These are phyloP conservation scores for Trichophaea hybrida DNA, from an alignment of 2,329 filamentous ascomycete genomes.

Conservation along the genomic window DNA sequence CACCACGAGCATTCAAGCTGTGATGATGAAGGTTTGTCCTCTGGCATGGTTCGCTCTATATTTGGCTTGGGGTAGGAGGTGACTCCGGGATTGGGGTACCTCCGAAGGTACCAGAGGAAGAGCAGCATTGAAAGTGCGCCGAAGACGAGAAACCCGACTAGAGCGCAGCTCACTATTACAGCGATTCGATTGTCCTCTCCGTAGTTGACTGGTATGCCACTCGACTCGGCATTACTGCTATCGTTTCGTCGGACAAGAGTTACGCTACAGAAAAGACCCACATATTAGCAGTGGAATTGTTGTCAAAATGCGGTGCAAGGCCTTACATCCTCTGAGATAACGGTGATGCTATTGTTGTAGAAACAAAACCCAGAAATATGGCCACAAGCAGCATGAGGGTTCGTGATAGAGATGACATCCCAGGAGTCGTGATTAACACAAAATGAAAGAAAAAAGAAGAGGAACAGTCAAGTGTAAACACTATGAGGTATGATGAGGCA, in stretches of 20 bases:
- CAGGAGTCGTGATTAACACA: no score
- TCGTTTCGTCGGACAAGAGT: neutral
- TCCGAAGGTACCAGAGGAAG: neutral
- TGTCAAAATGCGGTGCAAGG: neutral
- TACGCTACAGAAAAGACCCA: neutral
- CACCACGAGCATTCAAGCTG: neutral
- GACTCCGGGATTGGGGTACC: neutral
- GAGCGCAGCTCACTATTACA: neutral
- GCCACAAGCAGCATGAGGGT: neutral
- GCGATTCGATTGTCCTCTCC: neutral
- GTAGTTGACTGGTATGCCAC: neutral
- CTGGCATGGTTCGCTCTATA: neutral
- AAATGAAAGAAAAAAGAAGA: no score
- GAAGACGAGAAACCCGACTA: neutral
- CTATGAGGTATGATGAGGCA: no score
- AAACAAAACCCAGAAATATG: neutral
- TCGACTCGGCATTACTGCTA: neutral
- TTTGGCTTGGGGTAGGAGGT: neutral
- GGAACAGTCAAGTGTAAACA: no score
- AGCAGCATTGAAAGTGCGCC: neutral
- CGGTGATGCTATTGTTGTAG: neutral
- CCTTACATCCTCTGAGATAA: neutral
- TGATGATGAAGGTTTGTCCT: neutral
- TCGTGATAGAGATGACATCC: no score
- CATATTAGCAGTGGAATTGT: neutral